Evolutionary conservation across 345 rosid species (phyloP), one percentile per base, ranked within the genome.

Genomic region (Litchi chinensis): DNA sequence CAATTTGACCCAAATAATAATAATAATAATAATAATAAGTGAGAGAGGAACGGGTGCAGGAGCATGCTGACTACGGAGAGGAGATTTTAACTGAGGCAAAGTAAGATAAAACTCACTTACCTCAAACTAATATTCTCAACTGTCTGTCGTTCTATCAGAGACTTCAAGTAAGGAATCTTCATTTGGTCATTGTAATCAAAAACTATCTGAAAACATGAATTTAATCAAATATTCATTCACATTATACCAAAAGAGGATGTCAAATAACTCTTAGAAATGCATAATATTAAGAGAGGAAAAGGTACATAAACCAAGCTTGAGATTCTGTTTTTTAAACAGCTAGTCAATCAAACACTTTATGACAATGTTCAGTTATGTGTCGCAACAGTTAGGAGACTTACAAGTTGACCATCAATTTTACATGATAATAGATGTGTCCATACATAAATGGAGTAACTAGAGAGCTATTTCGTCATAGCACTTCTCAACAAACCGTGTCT

Each of bases 161-260:
- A 79, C 73, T 82, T 85, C 3, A 82, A 19, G n/a, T 56, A 16
- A 28, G 93, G 93, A 19, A 88, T 88, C 71, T 73, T 82, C 87
- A 88, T 87, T 44, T 69, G 81, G 32, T 90, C 93, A 63, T 88
- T 22, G 74, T 82, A 88, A 70, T 90, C 90, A 4, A 88, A 74
- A 70, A 80, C 82, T 74, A 85, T 22, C 90, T 85, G 84, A 71
- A 79, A 70, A 21, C 28, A 19, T 24, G 40, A 68, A 80, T 40
- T 67, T 5, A 66, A 66, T 12, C 40, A 37, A 68, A 41, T 52
- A 50, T 65, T 24, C 22, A 37, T 73, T 22, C 62, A 40, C 18
- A 21, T 50, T 15, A n/a, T 57, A 57, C 22, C 4, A 3, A 57
- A 57, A 6, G 24, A 18, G 63, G 63, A 57, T 57, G 63, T n/a